Conservation (phyloP, 2,329 filamentous ascomycete genomes). For the Trichoderma sp. region DNA sequence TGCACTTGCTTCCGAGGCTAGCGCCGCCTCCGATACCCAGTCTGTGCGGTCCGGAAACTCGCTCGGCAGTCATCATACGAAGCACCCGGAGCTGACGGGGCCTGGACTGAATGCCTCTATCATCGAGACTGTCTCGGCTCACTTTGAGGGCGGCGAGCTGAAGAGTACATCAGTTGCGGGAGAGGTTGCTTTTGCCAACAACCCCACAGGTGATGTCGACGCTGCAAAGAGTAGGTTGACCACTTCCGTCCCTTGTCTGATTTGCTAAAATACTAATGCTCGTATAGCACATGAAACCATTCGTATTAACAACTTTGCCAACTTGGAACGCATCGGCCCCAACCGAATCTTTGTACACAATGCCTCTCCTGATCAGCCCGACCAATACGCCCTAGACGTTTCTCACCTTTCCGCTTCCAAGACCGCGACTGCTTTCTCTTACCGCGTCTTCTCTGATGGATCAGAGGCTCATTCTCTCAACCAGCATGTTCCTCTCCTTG, state of each 20-base stretch:
- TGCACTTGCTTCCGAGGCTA: slow-evolving; percentile 65
- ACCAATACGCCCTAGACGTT: slow-evolving; percentile 79
- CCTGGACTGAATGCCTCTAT: slow-evolving; percentile 86
- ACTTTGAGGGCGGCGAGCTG: slow-evolving; percentile 74
- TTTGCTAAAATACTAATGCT: neutral
- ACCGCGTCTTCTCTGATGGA: slow-evolving; percentile 77
- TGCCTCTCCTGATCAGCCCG: slow-evolving; percentile 64
- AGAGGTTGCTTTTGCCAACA: slow-evolving; percentile 87
- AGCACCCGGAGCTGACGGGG: slow-evolving; percentile 79
- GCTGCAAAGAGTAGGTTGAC: slow-evolving; percentile 53
- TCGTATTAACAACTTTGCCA: slow-evolving; percentile 82
- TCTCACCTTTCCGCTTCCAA: slow-evolving; percentile 65
- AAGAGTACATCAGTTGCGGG: slow-evolving; percentile 77
- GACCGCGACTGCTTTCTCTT: slow-evolving; percentile 86
- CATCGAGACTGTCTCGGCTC: slow-evolving; percentile 87
- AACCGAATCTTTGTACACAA: slow-evolving; percentile 90
- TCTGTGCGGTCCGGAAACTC: slow-evolving; percentile 90
- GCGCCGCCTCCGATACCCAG: slow-evolving; percentile 77
- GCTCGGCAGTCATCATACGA: slow-evolving; percentile 68
- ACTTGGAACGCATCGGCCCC: slow-evolving; percentile 89
- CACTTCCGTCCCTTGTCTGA: neutral
- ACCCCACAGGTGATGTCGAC: slow-evolving; percentile 52
- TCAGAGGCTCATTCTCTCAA: slow-evolving; percentile 49
- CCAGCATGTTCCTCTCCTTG: slow-evolving; percentile 70
- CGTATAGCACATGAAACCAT: slow-evolving; percentile 62